Evolutionary conservation across 1,284 basidiomycete genomes (phyloP).

Genomic region (Moesziomyces sp.): DNA sequence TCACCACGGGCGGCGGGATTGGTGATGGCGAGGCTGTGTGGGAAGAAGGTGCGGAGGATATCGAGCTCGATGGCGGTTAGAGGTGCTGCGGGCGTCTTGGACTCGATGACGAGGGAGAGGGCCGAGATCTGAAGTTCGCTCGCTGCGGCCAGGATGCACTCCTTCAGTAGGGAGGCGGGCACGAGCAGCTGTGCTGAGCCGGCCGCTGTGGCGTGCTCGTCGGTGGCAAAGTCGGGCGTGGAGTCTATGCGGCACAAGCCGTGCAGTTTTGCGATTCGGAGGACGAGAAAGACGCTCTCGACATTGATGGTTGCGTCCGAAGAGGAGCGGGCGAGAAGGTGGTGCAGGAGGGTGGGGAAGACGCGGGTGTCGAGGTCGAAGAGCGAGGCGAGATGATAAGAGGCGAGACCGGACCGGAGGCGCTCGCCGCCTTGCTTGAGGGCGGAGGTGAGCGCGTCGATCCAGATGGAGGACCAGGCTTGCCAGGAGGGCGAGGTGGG

Average conservation of each 20-base stretch:
- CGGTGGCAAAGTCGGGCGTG: conserved; percentile 27
- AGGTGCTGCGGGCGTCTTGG: conserved; percentile 50
- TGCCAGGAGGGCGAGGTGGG: conserved; percentile 8
- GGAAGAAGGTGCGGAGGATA: conserved; percentile 49
- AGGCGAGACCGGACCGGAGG: conserved; percentile 44
- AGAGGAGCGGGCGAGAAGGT: conserved; percentile 10
- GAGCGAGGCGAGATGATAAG: conserved; percentile 38
- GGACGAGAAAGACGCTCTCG: conserved; percentile 40
- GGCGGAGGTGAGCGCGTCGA: conserved; percentile 14
- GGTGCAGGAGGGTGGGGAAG: conserved; percentile 34
- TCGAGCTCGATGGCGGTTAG: conserved; percentile 39
- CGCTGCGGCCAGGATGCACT: conserved; percentile 45
- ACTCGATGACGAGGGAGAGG: conserved; percentile 52
- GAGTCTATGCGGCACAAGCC: conserved; percentile 37
- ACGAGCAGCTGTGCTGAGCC: conserved; percentile 28
- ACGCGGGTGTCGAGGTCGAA: conserved; percentile 40
- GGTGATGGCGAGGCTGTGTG: conserved; percentile 47
- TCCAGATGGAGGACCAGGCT: conserved; percentile 33
- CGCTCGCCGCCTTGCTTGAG: conserved; percentile 36
- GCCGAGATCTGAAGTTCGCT: conserved; percentile 56
- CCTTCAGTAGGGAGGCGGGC: conserved; percentile 35
- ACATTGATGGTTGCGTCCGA: conserved; percentile 22
- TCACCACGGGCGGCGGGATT: conserved; percentile 56
- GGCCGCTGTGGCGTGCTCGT: conserved; percentile 6
- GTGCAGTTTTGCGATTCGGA: conserved; percentile 37